A percentile compares a stretch with the other conserved stretches of the same genome.
phyloP scores from a whole-genome alignment of 768 basidiomycete species.

The Panaeolus papilionaceus region DNA sequence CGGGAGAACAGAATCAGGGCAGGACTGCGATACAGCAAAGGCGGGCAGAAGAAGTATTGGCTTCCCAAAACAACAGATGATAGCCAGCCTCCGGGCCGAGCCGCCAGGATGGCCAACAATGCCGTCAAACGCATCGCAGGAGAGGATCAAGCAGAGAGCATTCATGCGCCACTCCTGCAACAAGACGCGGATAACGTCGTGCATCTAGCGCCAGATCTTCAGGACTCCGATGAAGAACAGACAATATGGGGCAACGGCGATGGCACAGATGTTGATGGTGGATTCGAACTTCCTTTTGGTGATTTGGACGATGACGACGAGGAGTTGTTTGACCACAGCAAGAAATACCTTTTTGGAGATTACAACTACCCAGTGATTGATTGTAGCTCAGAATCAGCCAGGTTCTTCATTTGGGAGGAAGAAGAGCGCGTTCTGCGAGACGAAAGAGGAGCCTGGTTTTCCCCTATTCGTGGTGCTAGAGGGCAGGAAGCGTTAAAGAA shows the following conservation, averaged over 20 bases:
- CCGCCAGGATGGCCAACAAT: constrained; percentile 48
- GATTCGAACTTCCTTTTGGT: constrained; percentile 71
- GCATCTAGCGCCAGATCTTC: constrained; percentile 66
- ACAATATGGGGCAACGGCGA: constrained; percentile 42
- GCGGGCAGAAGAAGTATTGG: constrained; percentile 97
- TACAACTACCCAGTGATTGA: constrained; percentile 92
- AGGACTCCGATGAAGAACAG: constrained; percentile 43
- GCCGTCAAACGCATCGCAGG: constrained; percentile 49
- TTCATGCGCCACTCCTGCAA: constrained; percentile 77
- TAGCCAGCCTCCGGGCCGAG: constrained; percentile 42
- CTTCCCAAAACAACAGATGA: constrained; percentile 68
- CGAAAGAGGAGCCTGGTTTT: constrained; percentile 76
- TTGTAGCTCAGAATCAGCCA: constrained; percentile 78
- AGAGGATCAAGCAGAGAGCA: constrained; percentile 55
- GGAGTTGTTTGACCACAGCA: constrained; percentile 74
- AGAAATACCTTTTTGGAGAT: constrained; percentile 86
- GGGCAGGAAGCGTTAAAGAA: constrained; percentile 46
- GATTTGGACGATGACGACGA: constrained; percentile 77
- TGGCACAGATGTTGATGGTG: constrained; percentile 36
- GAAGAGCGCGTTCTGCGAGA: constrained; percentile 85
- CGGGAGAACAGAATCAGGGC: constrained; percentile 89
- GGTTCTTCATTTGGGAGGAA: constrained; percentile 75
- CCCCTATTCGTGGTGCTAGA: constrained; percentile 57
- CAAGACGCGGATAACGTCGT: constrained; percentile 68
- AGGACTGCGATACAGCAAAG: constrained; percentile 88